A percentile compares a stretch with the other conserved stretches of the same genome.
Conservation (phyloP, 305 asterid genomes). For the Rubia balearica region DNA sequence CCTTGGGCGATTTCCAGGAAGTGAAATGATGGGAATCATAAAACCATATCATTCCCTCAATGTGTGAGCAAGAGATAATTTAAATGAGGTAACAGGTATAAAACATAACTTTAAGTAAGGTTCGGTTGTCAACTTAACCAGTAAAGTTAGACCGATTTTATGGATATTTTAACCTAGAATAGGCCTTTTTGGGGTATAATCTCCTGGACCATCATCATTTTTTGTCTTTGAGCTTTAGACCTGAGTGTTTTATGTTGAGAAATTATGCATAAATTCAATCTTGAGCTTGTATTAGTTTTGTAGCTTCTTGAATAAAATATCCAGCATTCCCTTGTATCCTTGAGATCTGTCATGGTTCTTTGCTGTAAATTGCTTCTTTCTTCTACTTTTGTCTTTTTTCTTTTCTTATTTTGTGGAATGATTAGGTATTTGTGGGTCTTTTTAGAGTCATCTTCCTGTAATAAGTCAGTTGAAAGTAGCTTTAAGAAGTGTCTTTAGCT, state of each 20-base stretch:
- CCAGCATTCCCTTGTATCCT: neutral
- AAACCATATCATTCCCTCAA: slow-evolving; percentile 49
- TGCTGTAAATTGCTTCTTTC: neutral
- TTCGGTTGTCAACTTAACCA: slow-evolving; percentile 3
- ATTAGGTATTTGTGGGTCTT: neutral
- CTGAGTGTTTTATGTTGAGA: neutral
- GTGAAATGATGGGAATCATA: slow-evolving; percentile 90
- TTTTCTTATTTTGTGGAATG: neutral
- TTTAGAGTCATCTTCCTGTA: neutral
- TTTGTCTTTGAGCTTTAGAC: slow-evolving; percentile 12
- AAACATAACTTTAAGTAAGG: neutral
- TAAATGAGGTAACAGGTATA: neutral
- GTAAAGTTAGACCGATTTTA: neutral
- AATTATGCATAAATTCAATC: slow-evolving; percentile 28
- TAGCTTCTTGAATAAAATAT: neutral
- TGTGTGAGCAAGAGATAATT: slow-evolving; percentile 10
- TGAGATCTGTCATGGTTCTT: neutral
- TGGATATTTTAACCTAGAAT: neutral
- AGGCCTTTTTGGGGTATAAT: neutral
- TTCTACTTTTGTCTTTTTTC: neutral
- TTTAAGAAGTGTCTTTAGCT: neutral
- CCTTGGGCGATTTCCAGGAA: slow-evolving; percentile 82
- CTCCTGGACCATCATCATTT: neutral
- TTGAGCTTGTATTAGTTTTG: neutral
- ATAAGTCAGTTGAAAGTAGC: neutral